Conservation (phyloP, 2,329 filamentous ascomycete species). For the Penicillium sp. region DNA sequence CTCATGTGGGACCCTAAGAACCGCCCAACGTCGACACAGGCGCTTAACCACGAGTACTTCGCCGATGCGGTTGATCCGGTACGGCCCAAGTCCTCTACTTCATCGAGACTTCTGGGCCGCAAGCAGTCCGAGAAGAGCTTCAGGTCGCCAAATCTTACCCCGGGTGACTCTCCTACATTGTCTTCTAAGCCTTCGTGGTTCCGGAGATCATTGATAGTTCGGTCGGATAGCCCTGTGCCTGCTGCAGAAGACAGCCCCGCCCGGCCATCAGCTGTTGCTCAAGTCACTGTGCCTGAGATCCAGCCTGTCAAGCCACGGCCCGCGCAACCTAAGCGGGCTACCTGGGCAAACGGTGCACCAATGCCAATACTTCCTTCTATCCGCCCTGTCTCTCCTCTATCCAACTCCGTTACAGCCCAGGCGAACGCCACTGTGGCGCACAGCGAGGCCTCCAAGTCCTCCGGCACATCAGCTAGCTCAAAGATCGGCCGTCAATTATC, state of each 20-base stretch:
- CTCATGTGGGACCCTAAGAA: conserved; percentile 97
- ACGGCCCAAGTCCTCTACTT: conserved; percentile 84
- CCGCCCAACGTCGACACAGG: conserved; percentile 87
- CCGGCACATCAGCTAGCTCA: conserved; percentile 54
- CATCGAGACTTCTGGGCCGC: conserved; percentile 71
- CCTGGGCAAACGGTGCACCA: conserved; percentile 84
- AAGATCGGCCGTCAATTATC: conserved; percentile 96
- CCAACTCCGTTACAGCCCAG: conserved; percentile 86
- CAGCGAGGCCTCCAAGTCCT: conserved; percentile 45
- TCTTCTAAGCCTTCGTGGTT: conserved; percentile 94
- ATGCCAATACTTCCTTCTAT: conserved; percentile 97
- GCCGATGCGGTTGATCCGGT: conserved; percentile 86
- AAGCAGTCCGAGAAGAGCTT: conserved; percentile 82
- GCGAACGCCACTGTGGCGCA: conserved; percentile 64
- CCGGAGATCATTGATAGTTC: conserved; percentile 84
- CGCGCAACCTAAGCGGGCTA: conserved; percentile 74
- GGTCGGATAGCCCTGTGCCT: conserved; percentile 67
- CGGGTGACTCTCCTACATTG: conserved; percentile 55
- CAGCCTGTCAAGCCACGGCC: conserved; percentile 54
- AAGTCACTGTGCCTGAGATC: conserved; percentile 41
- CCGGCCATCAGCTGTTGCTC: conserved; percentile 45
- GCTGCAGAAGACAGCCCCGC: conserved; percentile 43
- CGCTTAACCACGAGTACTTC: conserved; percentile 95
- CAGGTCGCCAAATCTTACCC: conserved; percentile 62
- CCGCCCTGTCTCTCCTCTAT: conserved; percentile 91